These are phyloP conservation scores for Hyaloperonospora brassicae DNA, from an alignment of 352 stramenopile species.

Conservation along the genomic window DNA sequence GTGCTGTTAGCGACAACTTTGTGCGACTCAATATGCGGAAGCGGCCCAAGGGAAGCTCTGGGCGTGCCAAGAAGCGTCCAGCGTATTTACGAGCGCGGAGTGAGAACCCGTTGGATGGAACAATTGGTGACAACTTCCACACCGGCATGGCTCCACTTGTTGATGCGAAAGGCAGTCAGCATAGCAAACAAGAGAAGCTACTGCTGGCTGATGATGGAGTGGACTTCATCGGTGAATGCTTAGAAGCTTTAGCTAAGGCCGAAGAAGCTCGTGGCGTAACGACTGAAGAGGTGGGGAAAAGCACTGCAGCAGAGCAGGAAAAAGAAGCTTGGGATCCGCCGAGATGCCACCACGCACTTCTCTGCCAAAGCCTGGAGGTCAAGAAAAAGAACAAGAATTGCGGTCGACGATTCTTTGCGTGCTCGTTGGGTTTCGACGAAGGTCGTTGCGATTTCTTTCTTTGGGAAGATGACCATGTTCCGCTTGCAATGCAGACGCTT, in stretches of 20 bases:
- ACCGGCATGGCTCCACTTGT: constrained; percentile 14
- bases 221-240: constrained; percentile 76
- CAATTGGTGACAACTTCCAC: constrained; percentile 8
- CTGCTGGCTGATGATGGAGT: constrained; percentile 43
- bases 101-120: constrained; percentile 22
- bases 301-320: constrained; percentile 2
- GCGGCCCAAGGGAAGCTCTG: constrained; percentile 57
- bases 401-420: constrained; percentile 63
- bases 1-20: constrained; percentile 68
- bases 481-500: constrained; percentile 51
- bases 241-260: constrained; percentile 42
- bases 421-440: constrained; percentile 61
- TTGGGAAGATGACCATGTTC: constrained; percentile 72
- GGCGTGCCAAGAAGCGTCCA: constrained; percentile 55
- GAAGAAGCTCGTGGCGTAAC: constrained; percentile 18
- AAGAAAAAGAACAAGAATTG: constrained; percentile 86
- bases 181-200: constrained; percentile 22
- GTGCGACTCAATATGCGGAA: constrained; percentile 76
- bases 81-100: constrained; percentile 47
- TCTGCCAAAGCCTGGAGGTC: constrained; percentile 51
- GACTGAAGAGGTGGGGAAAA: constrained; percentile 1
- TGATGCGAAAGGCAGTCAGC: constrained; percentile 22
- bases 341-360: constrained; percentile 58
- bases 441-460: constrained; percentile 79
- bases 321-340: constrained; percentile 26